Evolutionary conservation across 2,329 filamentous ascomycete genomes (phyloP).

Genomic region (Aspergillus proliferans): DNA sequence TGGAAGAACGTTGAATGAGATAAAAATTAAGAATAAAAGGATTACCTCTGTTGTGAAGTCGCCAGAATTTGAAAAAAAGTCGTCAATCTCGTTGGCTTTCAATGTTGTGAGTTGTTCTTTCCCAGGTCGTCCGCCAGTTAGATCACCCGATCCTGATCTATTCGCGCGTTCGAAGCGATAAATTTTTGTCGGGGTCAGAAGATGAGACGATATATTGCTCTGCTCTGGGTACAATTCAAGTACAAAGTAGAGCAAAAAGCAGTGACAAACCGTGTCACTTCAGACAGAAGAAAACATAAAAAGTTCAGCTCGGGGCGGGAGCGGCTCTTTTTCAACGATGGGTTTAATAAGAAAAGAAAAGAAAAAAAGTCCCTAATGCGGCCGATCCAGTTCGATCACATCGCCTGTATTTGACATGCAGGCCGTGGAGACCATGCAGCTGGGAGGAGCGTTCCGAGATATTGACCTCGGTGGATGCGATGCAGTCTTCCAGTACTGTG

Average conservation of each 20-base stretch:
- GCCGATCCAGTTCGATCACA: slow-evolving; percentile 18
- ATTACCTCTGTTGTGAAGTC: too few relatives aligned
- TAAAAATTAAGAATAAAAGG: too few relatives aligned
- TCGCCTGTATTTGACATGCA: slow-evolving; percentile 21
- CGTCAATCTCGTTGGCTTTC: too few relatives aligned
- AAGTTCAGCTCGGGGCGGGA: background rate
- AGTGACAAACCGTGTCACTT: background rate
- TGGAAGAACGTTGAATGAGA: background rate
- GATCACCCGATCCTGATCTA: too few relatives aligned
- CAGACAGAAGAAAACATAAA: background rate
- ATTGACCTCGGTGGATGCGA: slow-evolving; percentile 5
- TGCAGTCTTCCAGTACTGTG: background rate
- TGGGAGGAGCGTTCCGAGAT: slow-evolving; percentile 1
- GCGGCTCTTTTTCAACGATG: background rate
- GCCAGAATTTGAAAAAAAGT: too few relatives aligned
- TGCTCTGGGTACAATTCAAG: background rate
- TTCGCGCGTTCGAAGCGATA: too few relatives aligned
- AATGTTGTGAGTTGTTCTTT: too few relatives aligned
- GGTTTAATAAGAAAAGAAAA: background rate
- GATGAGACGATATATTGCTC: too few relatives aligned
- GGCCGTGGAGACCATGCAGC: slow-evolving; percentile 9
- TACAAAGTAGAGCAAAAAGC: background rate
- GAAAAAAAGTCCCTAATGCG: background rate
- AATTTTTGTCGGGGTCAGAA: too few relatives aligned
- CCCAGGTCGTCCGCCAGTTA: too few relatives aligned